A percentile compares a stretch with the other conserved stretches of the same genome.
phyloP scores from a whole-genome alignment of 2,329 filamentous ascomycete species.

The Septoria linicola region DNA sequence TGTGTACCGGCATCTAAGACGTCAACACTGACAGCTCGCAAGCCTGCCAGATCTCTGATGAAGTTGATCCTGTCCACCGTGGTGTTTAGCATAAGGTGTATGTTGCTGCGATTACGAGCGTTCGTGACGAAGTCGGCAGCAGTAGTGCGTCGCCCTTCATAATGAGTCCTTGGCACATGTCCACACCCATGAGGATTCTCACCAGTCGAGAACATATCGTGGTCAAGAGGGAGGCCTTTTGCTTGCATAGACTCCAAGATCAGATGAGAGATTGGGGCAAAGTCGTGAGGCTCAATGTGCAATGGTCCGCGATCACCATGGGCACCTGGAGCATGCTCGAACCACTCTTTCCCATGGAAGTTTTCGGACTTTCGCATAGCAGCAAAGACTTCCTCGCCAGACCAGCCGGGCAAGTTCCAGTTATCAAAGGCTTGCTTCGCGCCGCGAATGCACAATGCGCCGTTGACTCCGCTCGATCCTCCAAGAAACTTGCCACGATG shows the following conservation, averaged over 20 bases:
- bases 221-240: slow-evolving; percentile 24
- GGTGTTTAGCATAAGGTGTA: slow-evolving; percentile 43
- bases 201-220: slow-evolving; percentile 39
- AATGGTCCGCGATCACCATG: slow-evolving; percentile 29
- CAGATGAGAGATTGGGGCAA: slow-evolving; percentile 33
- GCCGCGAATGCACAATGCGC: slow-evolving; percentile 46
- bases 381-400: slow-evolving; percentile 29
- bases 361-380: slow-evolving; percentile 30
- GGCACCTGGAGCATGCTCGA: slow-evolving; percentile 17
- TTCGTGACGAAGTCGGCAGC: slow-evolving; percentile 53
- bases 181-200: slow-evolving; percentile 56
- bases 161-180: slow-evolving; percentile 53
- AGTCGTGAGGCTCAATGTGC: slow-evolving; percentile 41
- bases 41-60: slow-evolving; percentile 54
- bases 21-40: slow-evolving; percentile 45
- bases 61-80: slow-evolving; percentile 62
- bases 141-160: slow-evolving; percentile 53
- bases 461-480: slow-evolving; percentile 43
- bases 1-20: slow-evolving; percentile 42
- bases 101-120: slow-evolving; percentile 42
- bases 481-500: slow-evolving; percentile 46
- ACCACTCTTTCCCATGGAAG: slow-evolving; percentile 29
- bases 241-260: slow-evolving; percentile 28
- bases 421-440: slow-evolving; percentile 44
- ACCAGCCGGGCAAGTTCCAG: slow-evolving; percentile 29